phyloP scores from a whole-genome alignment of 768 basidiomycete genomes.

The Boletus tylopilopsis region DNA sequence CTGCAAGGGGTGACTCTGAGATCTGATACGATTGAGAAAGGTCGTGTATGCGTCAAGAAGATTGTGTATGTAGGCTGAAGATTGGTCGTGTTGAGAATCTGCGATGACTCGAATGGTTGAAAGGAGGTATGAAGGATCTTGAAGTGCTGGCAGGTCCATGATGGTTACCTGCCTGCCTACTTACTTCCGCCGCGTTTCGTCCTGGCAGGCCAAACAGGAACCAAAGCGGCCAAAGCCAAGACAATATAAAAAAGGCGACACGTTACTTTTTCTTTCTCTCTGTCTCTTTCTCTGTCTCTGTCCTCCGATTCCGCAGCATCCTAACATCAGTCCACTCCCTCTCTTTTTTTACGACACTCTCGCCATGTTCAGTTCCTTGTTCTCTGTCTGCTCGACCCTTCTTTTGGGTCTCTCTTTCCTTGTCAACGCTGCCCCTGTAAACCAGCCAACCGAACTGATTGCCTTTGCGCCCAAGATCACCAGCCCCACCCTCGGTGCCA shows the following conservation, averaged over 20 bases:
- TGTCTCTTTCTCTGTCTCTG: background rate
- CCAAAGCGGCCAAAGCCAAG: too few species aligned
- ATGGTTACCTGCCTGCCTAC: too few species aligned
- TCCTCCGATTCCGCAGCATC: background rate
- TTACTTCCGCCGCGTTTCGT: too few species aligned
- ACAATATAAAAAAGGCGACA: slow-evolving; percentile 16
- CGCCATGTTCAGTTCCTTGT: slow-evolving; percentile 21
- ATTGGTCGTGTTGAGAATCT: slow-evolving; percentile 40
- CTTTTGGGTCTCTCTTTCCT: slow-evolving; percentile 26
- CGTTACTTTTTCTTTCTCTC: background rate
- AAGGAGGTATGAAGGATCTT: slow-evolving; percentile 29
- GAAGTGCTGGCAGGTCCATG: background rate
- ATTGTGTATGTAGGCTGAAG: slow-evolving; percentile 46
- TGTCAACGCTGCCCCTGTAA: slow-evolving; percentile 26
- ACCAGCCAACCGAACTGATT: slow-evolving; percentile 30
- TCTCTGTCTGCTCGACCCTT: slow-evolving; percentile 31
- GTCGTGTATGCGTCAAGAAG: slow-evolving; percentile 59
- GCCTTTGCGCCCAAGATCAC: slow-evolving; percentile 43
- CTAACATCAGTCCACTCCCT: slow-evolving; percentile 16
- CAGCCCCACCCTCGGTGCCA: slow-evolving; percentile 26
- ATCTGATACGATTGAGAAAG: slow-evolving; percentile 43
- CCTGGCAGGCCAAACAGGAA: too few species aligned
- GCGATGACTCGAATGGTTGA: slow-evolving; percentile 46
- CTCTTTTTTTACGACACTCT: slow-evolving; percentile 17
- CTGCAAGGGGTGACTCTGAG: slow-evolving; percentile 8